A percentile compares a stretch with the other conserved stretches of the same genome.
Conservation (phyloP, 148 eudicot species). For the Suaeda aralocaspica region DNA sequence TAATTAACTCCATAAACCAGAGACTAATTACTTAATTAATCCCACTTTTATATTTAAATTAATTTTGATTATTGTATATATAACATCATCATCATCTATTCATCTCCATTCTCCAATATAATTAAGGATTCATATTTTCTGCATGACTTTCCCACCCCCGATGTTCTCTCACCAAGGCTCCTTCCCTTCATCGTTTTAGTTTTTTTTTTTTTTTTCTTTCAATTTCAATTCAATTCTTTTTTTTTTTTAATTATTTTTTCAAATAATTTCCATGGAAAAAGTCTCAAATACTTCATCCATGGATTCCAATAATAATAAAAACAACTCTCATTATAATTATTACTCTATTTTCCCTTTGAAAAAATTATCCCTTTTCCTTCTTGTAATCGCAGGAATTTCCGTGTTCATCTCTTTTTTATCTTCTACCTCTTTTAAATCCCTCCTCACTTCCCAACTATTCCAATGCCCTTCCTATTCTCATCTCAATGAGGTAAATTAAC, state of each 20-base stretch:
- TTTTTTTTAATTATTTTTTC: neutral
- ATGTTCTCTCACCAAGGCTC: neutral
- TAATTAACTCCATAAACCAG: too few relatives aligned
- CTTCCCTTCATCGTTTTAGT: neutral
- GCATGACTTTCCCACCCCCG: conserved; percentile 33
- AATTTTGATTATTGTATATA: too few relatives aligned
- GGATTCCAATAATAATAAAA: conserved; percentile 9
- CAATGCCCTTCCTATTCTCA: conserved; percentile 4
- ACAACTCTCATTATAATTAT: neutral
- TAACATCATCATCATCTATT: too few relatives aligned
- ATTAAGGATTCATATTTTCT: conserved; percentile 7
- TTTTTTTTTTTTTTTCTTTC: neutral
- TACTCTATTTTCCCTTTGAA: too few relatives aligned
- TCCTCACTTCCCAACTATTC: conserved; percentile 7
- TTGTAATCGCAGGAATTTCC: conserved; percentile 10
- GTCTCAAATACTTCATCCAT: conserved; percentile 9
- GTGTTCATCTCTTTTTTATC: conserved; percentile 2
- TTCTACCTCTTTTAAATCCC: conserved; percentile 14
- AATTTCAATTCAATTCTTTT: neutral
- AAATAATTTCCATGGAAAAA: neutral
- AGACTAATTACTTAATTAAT: too few relatives aligned
- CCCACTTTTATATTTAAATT: too few relatives aligned
- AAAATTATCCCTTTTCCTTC: conserved; percentile 9
- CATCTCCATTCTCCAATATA: neutral
- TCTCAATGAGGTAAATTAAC: conserved; percentile 19